Evolutionary conservation across 1,284 basidiomycete genomes (phyloP), one percentile per base, ranked within the genome.

Genomic region (Cryptococcus sp.): DNA sequence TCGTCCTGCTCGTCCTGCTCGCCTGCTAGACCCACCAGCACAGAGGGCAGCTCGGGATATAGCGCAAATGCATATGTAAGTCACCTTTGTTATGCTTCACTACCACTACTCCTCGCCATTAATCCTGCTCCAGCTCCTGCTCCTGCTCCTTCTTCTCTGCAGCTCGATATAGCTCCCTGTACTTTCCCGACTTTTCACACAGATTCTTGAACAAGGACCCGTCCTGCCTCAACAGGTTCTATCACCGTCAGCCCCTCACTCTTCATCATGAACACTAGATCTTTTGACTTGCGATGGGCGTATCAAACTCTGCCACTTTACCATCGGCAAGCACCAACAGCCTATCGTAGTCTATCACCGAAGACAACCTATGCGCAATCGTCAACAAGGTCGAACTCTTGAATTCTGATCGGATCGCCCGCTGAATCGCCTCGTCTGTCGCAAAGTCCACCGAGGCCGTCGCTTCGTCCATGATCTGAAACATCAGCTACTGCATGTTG

Each of bases 271-370:
- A 36, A 40, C n/a, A n/a, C n/a, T n/a, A n/a, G n/a, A n/a, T n/a
- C n/a, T n/a, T n/a, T n/a, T 26, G 21, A 54, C 68, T 63, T 37
- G 69, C 68, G 25, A 79, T 78, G 0, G 90, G 90, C 0, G 87
- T 88, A 65, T 90, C 91, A 54, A 86, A 85, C 68, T 94, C 90
- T 7, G 76, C 81, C 34, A 91, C 74, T 43, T 77, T 73, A 5
- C 91, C 90, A 56, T 87, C 83, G 59, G 88, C 82, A 4, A 95
- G 76, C 0, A 93, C 84, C 38, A 94, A 77, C 26, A 93, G 74
- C 1, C 86, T 77, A 65, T 91, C 87, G 60, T 88, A 90, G 63
- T 89, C 84, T 56, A 77, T 73, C 32, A 77, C 64, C 0, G 85
- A 86, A 21, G 79, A 77, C 42, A 87, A 70, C 28, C 85, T 79